Evolutionary conservation across 1,139 yeast species (phyloP).

Genomic region (Yamadazyma dushanensis): DNA sequence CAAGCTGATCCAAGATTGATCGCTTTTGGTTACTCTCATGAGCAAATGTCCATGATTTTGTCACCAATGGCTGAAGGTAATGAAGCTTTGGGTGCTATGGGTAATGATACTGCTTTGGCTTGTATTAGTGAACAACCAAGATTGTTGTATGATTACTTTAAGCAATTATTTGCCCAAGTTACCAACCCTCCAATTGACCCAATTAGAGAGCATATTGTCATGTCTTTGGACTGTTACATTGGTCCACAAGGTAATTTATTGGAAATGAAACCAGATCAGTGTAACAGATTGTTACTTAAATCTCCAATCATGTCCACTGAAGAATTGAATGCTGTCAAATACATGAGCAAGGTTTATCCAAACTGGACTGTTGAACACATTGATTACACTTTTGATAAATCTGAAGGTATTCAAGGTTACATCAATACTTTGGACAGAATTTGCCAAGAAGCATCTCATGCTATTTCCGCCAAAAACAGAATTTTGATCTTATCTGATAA

Average conservation of each 20-base stretch:
- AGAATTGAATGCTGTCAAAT: slow-evolving; percentile 72
- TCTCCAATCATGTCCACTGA: slow-evolving; percentile 79
- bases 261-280: slow-evolving; percentile 90
- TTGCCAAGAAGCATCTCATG: slow-evolving; percentile 83
- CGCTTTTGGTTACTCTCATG: slow-evolving; percentile 91
- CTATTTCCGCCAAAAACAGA: slow-evolving; percentile 75
- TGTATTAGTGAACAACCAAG: slow-evolving; percentile 93
- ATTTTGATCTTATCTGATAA: slow-evolving; percentile 78
- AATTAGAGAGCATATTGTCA: slow-evolving; percentile 92
- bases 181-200: slow-evolving; percentile 99
- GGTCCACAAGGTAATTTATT: slow-evolving; percentile 97
- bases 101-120: slow-evolving; percentile 96
- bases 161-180: slow-evolving; percentile 96
- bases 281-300: slow-evolving; percentile 79
- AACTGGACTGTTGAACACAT: slow-evolving; percentile 80
- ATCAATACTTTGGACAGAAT: slow-evolving; percentile 81
- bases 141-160: slow-evolving; percentile 87
- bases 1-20: slow-evolving; percentile 81
- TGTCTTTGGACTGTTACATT: slow-evolving; percentile 94
- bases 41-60: slow-evolving; percentile 78
- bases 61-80: slow-evolving; percentile 97
- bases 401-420: slow-evolving; percentile 85
- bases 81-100: slow-evolving; percentile 98
- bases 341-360: slow-evolving; percentile 75
- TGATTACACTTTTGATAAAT: slow-evolving; percentile 86